Percentiles rank a stretch among this genome's conserved stretches.
These are phyloP conservation scores for Xylariales sp. DNA, from an alignment of 2,329 filamentous ascomycete genomes.

Conservation along the genomic window DNA sequence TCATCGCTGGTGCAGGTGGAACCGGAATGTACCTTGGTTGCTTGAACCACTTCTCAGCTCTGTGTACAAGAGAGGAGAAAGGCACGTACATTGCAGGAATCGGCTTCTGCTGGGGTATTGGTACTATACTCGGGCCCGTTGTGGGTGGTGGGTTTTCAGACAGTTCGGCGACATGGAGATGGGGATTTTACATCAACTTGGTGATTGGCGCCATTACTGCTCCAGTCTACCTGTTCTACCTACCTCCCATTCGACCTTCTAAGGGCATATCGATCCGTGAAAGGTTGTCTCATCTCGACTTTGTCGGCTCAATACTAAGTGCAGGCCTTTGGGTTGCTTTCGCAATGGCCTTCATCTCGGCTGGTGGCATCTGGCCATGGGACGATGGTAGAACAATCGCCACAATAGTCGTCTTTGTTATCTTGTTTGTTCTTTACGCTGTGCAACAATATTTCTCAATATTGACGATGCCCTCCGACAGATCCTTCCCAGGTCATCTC, in stretches of 20 bases:
- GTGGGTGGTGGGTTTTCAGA: conserved; percentile 41
- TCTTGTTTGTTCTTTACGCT: conserved; percentile 37
- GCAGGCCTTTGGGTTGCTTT: conserved; percentile 34
- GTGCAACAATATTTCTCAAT: conserved; percentile 41
- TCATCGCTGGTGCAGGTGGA: conserved; percentile 38
- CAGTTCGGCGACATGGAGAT: conserved; percentile 35
- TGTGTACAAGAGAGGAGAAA: conserved; percentile 22
- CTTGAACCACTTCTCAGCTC: conserved; percentile 18
- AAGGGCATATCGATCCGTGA: conserved; percentile 13
- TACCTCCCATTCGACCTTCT: conserved; percentile 20
- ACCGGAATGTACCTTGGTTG: conserved; percentile 35
- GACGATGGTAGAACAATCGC: conserved; percentile 36
- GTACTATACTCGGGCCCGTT: conserved; percentile 40
- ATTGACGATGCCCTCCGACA: conserved; percentile 30
- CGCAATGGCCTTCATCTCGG: conserved; percentile 47
- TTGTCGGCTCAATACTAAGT: conserved; percentile 37
- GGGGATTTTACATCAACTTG: conserved; percentile 51
- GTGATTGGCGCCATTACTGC: conserved; percentile 34
- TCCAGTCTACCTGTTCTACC: conserved; percentile 24
- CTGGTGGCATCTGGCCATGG: conserved; percentile 46
- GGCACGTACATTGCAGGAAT: conserved; percentile 22
- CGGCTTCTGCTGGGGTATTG: conserved; percentile 35
- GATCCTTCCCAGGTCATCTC: conserved; percentile 41
- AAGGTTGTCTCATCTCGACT: conserved; percentile 35
- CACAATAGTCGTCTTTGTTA: conserved; percentile 37